These are phyloP conservation scores for Rosa hybrid DNA, from an alignment of 331 rosid genomes.

Conservation along the genomic window DNA sequence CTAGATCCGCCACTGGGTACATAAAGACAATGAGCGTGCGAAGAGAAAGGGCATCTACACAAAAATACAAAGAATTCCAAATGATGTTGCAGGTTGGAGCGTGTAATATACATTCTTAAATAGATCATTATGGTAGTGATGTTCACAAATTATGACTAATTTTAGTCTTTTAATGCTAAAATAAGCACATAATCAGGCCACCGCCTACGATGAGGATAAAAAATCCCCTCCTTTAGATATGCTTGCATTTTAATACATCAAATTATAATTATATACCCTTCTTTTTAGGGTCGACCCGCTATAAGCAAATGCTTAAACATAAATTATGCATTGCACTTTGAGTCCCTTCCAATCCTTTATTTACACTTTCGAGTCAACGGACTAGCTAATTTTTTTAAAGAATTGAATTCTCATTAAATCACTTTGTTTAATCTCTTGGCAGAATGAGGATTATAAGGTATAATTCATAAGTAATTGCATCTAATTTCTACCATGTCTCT, in stretches of 20 bases:
- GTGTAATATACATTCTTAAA: not conserved
- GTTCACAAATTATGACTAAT: not conserved
- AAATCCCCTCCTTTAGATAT: not conserved
- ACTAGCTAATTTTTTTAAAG: not conserved
- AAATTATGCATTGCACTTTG: not conserved
- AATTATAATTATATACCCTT: not conserved
- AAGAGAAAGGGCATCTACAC: not conserved
- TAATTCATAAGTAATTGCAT: not conserved
- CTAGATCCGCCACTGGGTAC: not conserved
- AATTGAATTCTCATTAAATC: not conserved
- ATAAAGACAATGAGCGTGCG: not conserved
- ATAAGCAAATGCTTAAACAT: not conserved
- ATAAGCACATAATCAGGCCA: not conserved
- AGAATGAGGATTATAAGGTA: not conserved
- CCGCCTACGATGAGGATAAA: not conserved
- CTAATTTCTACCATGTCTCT: not conserved
- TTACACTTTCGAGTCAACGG: not conserved
- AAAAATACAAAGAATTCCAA: not conserved
- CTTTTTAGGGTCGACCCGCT: no score
- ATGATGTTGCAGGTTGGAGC: not conserved
- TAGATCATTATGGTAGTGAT: not conserved
- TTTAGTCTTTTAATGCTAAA: not conserved
- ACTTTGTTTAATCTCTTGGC: not conserved
- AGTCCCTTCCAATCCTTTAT: not conserved
- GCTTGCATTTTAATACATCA: not conserved